Evolutionary conservation across 2,329 filamentous ascomycete species (phyloP), one percentile per base, ranked within the genome.

Genomic region (Nemania abortiva): DNA sequence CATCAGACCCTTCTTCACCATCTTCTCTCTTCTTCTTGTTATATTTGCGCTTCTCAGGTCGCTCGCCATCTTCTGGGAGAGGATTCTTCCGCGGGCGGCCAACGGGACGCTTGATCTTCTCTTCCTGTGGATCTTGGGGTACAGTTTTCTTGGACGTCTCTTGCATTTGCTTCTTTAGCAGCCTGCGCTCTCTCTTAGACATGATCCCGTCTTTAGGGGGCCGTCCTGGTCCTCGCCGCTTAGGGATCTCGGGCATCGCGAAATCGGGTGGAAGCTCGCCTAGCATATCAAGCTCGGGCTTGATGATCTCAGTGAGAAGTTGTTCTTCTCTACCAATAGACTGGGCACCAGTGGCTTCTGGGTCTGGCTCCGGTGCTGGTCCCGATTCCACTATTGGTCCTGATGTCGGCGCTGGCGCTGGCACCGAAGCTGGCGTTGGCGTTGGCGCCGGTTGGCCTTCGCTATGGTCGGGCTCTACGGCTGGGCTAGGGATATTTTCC

Each of bases 151-250:
- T 86, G 24, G 84, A 84, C 73, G 80, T 80, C 69, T 87, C 86
- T 70, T 85, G 83, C 49, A 82, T 79, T 68, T 86, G 83, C 78
- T 90, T 91, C 81, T 90, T 89, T 7, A 90, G 85, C 56, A 89
- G 79, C 20, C 89, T 85, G 73, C 90, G 86, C 75, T 94, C 91
- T 65, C 92, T 86, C 80, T 94, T 94, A 1, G 92, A 95, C 89
- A 94, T 93, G 77, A 94, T 87, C 31, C 92, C 92, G 75, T 95
- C 92, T 82, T 95, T 95, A 0, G 92, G 92, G 22, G 92, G 92
- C 62, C 92, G 84, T n/a, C 92, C 92, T 10, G 92, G 92, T 15
- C 92, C 92, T 73, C 92, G 89, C 71, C 91, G 90, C 80, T 89
- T 91, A 31, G 88, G 87, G 34, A 88, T 81, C 65, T 83, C 80